A percentile compares a stretch with the other conserved stretches of the same genome.
These are phyloP conservation scores for Leccinum disarticulatum DNA, from an alignment of 768 basidiomycete species.

Conservation along the genomic window DNA sequence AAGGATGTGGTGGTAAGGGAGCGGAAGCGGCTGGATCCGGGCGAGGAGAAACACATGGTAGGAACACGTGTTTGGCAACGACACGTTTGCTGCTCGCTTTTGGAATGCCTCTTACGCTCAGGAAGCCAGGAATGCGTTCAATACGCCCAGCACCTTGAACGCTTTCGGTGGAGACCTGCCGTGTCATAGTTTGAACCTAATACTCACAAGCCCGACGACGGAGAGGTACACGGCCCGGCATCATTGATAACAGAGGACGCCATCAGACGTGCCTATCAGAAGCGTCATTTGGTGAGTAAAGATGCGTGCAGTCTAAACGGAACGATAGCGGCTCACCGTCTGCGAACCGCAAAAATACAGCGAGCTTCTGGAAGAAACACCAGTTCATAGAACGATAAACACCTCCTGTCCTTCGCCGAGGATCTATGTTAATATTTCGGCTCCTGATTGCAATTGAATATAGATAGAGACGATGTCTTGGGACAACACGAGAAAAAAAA, in stretches of 20 bases:
- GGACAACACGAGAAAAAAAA: background rate
- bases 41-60: background rate
- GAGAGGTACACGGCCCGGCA: background rate
- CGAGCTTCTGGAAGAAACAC: background rate
- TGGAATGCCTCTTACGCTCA: background rate
- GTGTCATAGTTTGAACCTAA: background rate
- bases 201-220: background rate
- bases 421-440: background rate
- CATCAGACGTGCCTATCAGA: background rate
- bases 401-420: background rate
- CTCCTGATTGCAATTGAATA: background rate
- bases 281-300: background rate
- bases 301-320: background rate
- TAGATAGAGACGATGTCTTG: background rate
- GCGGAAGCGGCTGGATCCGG: background rate
- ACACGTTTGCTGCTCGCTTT: background rate
- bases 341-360: background rate
- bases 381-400: background rate
- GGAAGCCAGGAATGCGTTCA: background rate
- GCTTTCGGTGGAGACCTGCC: background rate
- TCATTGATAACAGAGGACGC: background rate
- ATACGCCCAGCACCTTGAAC: background rate
- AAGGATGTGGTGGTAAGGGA: background rate
- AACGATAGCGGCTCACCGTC: background rate
- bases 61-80: background rate